Conservation (phyloP, 2,329 filamentous ascomycete species). For the Elsinoe arachidis region DNA sequence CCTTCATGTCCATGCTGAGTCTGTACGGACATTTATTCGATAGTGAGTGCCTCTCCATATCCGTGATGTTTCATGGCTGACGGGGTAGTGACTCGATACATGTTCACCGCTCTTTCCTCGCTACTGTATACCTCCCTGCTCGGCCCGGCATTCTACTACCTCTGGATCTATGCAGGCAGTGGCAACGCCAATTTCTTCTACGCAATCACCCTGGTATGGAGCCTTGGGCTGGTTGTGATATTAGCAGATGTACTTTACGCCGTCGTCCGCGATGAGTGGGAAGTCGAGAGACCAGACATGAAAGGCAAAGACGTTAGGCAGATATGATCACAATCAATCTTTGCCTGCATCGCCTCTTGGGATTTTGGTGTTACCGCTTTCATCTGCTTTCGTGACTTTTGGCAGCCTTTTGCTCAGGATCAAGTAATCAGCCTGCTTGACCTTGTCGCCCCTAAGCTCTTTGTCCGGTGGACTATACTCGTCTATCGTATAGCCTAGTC, state of each 20-base stretch:
- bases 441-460: constrained; percentile 40
- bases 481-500: constrained; percentile 48
- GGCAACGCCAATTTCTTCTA: constrained; percentile 99
- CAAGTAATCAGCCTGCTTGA: constrained; percentile 43
- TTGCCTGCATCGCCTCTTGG: neutral
- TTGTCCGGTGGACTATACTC: constrained; percentile 44
- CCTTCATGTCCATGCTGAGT: constrained; percentile 76
- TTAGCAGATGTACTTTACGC: constrained; percentile 85
- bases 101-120: constrained; percentile 74
- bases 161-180: constrained; percentile 97
- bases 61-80: neutral
- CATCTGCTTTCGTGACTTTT: neutral
- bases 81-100: constrained; percentile 72
- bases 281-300: constrained; percentile 83
- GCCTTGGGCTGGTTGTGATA: constrained; percentile 75
- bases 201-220: constrained; percentile 98
- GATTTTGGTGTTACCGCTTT: neutral
- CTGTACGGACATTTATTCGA: constrained; percentile 89
- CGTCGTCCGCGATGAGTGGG: constrained; percentile 84
- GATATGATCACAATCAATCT: constrained; percentile 46
- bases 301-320: constrained; percentile 79
- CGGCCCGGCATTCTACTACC: constrained; percentile 88
- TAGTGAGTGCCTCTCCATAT: constrained; percentile 46
- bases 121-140: constrained; percentile 82
- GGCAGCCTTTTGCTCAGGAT: constrained; percentile 41